Conservation (phyloP, 2,329 filamentous ascomycete species). For the Penicillium verrucosum region DNA sequence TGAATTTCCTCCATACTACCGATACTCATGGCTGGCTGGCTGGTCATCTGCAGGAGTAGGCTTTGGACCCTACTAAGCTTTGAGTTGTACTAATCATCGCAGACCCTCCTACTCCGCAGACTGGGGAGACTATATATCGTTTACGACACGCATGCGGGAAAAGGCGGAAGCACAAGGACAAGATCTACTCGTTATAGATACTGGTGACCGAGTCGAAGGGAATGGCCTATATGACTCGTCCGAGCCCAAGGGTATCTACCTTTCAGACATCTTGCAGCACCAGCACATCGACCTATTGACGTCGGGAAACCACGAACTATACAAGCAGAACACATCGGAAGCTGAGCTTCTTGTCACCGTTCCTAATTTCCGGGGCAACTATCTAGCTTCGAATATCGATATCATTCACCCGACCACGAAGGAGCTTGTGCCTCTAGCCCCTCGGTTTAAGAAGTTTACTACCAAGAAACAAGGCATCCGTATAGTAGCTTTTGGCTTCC, state of each 20-base stretch:
- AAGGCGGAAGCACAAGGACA: constrained; percentile 73
- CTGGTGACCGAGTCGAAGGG: constrained; percentile 87
- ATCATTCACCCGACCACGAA: constrained; percentile 72
- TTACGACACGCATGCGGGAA: constrained; percentile 75
- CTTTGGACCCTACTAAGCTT: background rate
- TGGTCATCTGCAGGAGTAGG: constrained; percentile 85
- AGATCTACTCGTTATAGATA: constrained; percentile 91
- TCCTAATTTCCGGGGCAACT: constrained; percentile 74
- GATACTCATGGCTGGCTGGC: constrained; percentile 95
- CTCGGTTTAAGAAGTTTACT: constrained; percentile 81
- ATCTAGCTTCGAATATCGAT: constrained; percentile 89
- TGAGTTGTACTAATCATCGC: constrained; percentile 18
- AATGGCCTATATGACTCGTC: constrained; percentile 94
- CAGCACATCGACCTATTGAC: constrained; percentile 81
- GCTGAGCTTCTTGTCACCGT: constrained; percentile 77
- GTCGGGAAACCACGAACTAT: constrained; percentile 93
- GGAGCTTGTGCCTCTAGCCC: constrained; percentile 70
- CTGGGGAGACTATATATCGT: constrained; percentile 97
- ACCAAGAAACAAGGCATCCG: constrained; percentile 85
- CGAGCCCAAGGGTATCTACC: constrained; percentile 80
- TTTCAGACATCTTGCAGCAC: constrained; percentile 79
- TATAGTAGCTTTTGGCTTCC: constrained; percentile 85
- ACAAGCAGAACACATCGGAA: constrained; percentile 72
- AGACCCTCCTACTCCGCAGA: constrained; percentile 90
- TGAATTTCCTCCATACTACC: constrained; percentile 97